Evolutionary conservation across 768 basidiomycete genomes (phyloP).

Genomic region (Termitomyces sp.): DNA sequence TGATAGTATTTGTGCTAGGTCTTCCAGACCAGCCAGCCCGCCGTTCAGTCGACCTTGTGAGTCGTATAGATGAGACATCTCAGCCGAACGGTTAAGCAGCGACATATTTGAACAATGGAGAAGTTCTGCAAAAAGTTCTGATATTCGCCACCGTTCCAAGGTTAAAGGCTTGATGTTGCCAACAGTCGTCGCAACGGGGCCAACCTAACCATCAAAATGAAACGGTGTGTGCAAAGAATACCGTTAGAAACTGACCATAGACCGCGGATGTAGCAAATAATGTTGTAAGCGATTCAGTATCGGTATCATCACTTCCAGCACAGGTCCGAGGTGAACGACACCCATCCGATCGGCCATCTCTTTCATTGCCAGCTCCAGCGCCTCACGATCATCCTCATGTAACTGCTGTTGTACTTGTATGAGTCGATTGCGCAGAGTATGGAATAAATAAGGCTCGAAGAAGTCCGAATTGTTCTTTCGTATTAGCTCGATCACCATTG

Average conservation of each 20-base stretch:
- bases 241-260: constrained; percentile 51
- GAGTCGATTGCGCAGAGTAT: constrained; percentile 86
- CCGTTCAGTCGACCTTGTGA: constrained; percentile 81
- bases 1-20: constrained; percentile 81
- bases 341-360: constrained; percentile 85
- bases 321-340: constrained; percentile 85
- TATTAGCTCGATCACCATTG: constrained; percentile 90
- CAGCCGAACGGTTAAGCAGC: constrained; percentile 77
- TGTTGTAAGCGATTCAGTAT: constrained; percentile 66
- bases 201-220: constrained; percentile 42
- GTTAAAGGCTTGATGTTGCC: constrained; percentile 79
- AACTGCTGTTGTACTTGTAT: constrained; percentile 82
- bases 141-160: constrained; percentile 92
- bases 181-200: constrained; percentile 69
- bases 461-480: constrained; percentile 98
- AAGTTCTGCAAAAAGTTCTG: constrained; percentile 95
- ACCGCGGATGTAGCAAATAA: constrained; percentile 70
- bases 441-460: constrained; percentile 96
- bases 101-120: constrained; percentile 99
- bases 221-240: background rate
- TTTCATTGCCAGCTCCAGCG: constrained; percentile 66
- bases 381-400: constrained; percentile 61
- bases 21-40: constrained; percentile 82
- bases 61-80: constrained; percentile 73
- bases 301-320: constrained; percentile 72